Evolutionary conservation across 495 filamentous ascomycete genomes (phyloP), one percentile per base, ranked within the genome.

Genomic region (Lophium mytilinum): DNA sequence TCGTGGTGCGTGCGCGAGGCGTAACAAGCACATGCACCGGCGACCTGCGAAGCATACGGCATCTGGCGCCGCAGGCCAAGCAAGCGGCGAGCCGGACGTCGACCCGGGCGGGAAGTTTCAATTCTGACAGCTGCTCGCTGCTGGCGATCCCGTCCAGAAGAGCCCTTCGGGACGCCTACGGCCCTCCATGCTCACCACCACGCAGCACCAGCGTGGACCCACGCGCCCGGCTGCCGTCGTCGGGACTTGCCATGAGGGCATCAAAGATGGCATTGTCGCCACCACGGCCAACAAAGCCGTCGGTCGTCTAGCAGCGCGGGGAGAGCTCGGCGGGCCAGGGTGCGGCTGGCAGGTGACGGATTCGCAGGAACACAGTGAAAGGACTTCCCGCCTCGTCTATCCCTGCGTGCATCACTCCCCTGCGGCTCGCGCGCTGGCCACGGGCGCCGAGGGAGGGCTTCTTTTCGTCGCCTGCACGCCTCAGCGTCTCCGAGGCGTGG

Each of bases 41-140:
- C 40, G 10, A 40, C 34, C 34, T 43, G n/a, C 9, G 14, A 37
- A 37, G 53, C 50, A 51, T 24, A 35, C 19, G 54, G 30, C 37
- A 12, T n/a, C 36, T 35, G 48, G 41, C 39, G 18, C 49, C 42
- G 53, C 50, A 33, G 19, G 24, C 46, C 18, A 37, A 30, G 24
- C 24, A 30, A 30, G 24, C 24, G 6, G 24, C 24, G 46, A 30
- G 19, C 56, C 61, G 57, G 56, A 56, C 42, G 57, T 52, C 51
- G 56, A 63, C 59, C 61, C 61, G 54, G 57, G 52, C 35, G 56
- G 43, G 46, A 35, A 57, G 45, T 55, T 53, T 37, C 39, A 37
- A 40, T 34, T 53, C 50, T 33, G 9, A 54, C n/a, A 43, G 43
- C 30, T 36, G 49, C n/a, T 14, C 37, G 34, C 39, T 34, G 24